These are phyloP conservation scores for Russula sp. DNA, from an alignment of 768 basidiomycete genomes.

Conservation along the genomic window DNA sequence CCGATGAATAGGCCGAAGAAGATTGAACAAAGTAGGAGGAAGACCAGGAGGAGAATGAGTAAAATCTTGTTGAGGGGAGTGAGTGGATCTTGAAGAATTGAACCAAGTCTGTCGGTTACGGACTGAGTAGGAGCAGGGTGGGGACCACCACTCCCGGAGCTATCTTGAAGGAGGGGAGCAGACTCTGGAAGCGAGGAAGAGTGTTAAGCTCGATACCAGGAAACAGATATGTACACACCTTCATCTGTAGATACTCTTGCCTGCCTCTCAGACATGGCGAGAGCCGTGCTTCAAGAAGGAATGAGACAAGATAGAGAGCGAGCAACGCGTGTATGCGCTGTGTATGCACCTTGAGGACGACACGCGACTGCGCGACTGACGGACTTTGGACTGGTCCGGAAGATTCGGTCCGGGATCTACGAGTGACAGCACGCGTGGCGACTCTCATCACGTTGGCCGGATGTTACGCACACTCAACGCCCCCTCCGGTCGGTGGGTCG, in stretches of 20 bases:
- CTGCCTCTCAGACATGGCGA: slow-evolving; percentile 30
- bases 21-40: slow-evolving; percentile 80
- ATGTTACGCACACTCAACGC: slow-evolving; percentile 22
- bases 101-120: slow-evolving; percentile 49
- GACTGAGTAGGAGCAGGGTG: slow-evolving; percentile 36
- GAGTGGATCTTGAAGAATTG: slow-evolving; percentile 70
- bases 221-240: slow-evolving; percentile 15
- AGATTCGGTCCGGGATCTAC: neutral
- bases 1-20: slow-evolving; percentile 95
- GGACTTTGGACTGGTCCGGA: neutral
- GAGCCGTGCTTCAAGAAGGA: neutral
- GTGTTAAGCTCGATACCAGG: neutral
- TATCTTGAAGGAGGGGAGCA: slow-evolving; percentile 60
- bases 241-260: slow-evolving; percentile 30
- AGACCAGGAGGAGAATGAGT: slow-evolving; percentile 65
- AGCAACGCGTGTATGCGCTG: slow-evolving; percentile 1
- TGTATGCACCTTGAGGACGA: slow-evolving; percentile 4
- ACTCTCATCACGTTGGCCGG: neutral
- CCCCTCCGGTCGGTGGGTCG: slow-evolving; percentile 14
- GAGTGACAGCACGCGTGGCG: neutral
- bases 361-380: slow-evolving; percentile 6
- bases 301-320: slow-evolving; percentile 1
- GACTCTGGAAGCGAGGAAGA: slow-evolving; percentile 45
- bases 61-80: slow-evolving; percentile 83
- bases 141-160: slow-evolving; percentile 41